A percentile compares a stretch with the other conserved stretches of the same genome.
These are phyloP conservation scores for Avicennia marina DNA, from an alignment of 257 asterid genomes.

Conservation along the genomic window DNA sequence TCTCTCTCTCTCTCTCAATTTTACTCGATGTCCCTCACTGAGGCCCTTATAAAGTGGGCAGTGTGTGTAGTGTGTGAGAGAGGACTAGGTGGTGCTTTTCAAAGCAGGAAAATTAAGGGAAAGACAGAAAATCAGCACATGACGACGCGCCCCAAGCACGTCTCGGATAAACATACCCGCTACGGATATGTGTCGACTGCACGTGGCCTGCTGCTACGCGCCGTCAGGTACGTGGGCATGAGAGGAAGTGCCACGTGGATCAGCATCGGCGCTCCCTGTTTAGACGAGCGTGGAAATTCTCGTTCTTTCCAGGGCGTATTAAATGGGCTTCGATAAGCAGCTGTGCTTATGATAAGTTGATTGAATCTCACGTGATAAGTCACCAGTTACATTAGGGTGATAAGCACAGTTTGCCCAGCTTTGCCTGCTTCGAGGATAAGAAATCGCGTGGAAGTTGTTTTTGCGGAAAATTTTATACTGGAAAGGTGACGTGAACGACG, in stretches of 20 bases:
- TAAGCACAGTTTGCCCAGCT: not conserved
- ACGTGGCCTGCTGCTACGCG: too few species aligned
- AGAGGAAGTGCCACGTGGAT: too few species aligned
- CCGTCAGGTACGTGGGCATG: too few species aligned
- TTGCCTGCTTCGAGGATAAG: too few species aligned
- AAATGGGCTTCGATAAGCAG: not conserved
- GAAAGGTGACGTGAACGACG: too few species aligned
- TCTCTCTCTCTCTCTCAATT: constrained; percentile 12
- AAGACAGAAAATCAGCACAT: not conserved
- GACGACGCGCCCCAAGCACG: not conserved
- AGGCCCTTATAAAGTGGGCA: constrained; percentile 19
- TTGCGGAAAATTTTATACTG: too few species aligned
- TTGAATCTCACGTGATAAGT: too few species aligned
- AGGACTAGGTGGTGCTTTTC: constrained; percentile 18
- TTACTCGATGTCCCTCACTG: constrained; percentile 1
- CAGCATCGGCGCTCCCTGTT: not conserved
- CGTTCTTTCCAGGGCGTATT: not conserved
- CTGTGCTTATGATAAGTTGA: not conserved
- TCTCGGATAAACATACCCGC: not conserved
- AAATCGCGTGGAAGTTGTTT: too few species aligned
- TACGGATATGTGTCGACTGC: not conserved
- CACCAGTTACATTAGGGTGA: too few species aligned
- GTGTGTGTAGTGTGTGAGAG: constrained; percentile 26
- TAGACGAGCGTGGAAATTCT: not conserved
- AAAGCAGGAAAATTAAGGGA: not conserved